These are phyloP conservation scores for Botrytis deweyae DNA, from an alignment of 2,329 filamentous ascomycete genomes.

Conservation along the genomic window DNA sequence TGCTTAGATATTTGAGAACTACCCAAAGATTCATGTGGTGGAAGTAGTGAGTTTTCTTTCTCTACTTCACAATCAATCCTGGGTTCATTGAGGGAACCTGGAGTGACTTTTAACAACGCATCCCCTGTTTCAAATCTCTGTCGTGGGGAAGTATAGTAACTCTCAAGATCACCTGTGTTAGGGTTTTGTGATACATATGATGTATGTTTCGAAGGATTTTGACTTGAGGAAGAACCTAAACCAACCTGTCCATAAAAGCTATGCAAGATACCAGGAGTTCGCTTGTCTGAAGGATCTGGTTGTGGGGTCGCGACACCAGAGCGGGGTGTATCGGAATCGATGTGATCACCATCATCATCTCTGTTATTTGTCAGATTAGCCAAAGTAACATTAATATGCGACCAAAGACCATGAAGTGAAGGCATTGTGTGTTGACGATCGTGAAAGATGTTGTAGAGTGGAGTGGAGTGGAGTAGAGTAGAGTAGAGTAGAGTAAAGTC, in stretches of 20 bases:
- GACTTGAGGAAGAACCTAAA: slow-evolving; percentile 65
- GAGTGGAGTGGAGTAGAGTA: neutral
- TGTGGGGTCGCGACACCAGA: slow-evolving; percentile 91
- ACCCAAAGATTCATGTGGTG: slow-evolving; percentile 31
- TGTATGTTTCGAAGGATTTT: slow-evolving; percentile 35
- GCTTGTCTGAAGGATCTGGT: slow-evolving; percentile 91
- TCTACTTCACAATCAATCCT: slow-evolving; percentile 30
- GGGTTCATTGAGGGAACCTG: slow-evolving; percentile 34
- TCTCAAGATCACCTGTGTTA: slow-evolving; percentile 28
- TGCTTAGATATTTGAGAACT: slow-evolving; percentile 30
- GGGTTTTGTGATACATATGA: slow-evolving; percentile 29
- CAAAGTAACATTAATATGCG: slow-evolving; percentile 29
- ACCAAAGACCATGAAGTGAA: slow-evolving; percentile 18
- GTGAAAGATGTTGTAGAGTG: neutral
- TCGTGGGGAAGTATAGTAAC: slow-evolving; percentile 27
- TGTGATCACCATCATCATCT: slow-evolving; percentile 72
- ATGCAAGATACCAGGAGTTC: slow-evolving; percentile 88
- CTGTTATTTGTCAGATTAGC: slow-evolving; percentile 35
- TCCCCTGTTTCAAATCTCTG: slow-evolving; percentile 30
- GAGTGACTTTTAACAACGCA: slow-evolving; percentile 32
- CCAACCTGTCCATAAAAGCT: slow-evolving; percentile 99
- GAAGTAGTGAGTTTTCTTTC: slow-evolving; percentile 30
- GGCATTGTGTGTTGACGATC: slow-evolving; percentile 2
- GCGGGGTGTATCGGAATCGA: slow-evolving; percentile 82
- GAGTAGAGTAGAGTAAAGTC: neutral